Evolutionary conservation across 2,329 filamentous ascomycete species (phyloP), one percentile per base, ranked within the genome.

Genomic region (Achaetomium macrosporum): DNA sequence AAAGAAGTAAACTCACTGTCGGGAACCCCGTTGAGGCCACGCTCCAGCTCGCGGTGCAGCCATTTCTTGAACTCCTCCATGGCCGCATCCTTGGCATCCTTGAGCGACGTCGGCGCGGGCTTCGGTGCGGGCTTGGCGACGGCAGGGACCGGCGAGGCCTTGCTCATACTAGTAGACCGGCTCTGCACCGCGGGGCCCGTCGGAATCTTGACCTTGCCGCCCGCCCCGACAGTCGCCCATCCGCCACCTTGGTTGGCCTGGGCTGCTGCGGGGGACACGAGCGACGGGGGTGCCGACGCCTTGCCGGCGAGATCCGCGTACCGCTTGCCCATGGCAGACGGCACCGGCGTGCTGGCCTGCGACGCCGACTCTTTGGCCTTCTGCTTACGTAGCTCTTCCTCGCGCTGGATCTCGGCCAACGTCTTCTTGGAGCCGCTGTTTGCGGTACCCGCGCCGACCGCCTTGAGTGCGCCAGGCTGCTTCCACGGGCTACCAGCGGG

Each of bases 291-390:
- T 19, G 61, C 63, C 35, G 54, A 63, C 33, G 70, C 76, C 75
- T 96, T 96, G 68, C 90, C 84, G 7, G 93, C 93, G 29, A 99
- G 82, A 68, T 96, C 93, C 17, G 93, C 92, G 69, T 97, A 97
- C 51, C 92, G 87, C 75, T 97, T 97, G 37, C 88, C 87, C 57
- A 72, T 71, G 10, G 76, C 68, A 40, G 76, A 69, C 16, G 74
- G 67, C 19, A 76, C 71, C 11, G 75, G 68, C 20, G 69, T 66
- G 25, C 69, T 73, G 20, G 74, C 69, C 61, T 82, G 80, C 3
- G 42, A 48, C 1, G 76, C 71, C 7, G 69, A 62, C 44, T 81
- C 75, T 59, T 71, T 75, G 1, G 83, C 80, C 67, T 87, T 89
- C 63, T 87, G 84, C 77, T 99, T 99, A 59, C 88, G 85, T 16